Evolutionary conservation across 129 eudicot genomes (phyloP), one percentile per base, ranked within the genome.

Genomic region (Rutidosis leptorrhynchoides): DNA sequence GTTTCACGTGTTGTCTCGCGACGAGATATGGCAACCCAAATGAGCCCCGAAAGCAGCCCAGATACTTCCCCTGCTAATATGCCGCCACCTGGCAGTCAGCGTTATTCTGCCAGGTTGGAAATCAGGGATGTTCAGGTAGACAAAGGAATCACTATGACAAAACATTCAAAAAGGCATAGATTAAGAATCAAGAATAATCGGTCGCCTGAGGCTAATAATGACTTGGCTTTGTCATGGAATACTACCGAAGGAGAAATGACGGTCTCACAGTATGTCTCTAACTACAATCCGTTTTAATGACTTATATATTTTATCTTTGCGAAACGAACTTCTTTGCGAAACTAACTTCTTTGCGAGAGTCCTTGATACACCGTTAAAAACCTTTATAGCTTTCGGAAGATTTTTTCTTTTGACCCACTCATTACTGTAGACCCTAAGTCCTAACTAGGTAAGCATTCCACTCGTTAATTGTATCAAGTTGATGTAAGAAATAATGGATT

Each of bases 21-120:
- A 2, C 78, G 92, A 40, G 98, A 92, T 59, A 88, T 88, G 94
- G 96, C 98, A 28, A 92, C 98, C 24, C 96, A 92, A 56, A 92
- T 92, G 98, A 88, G 90, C 64, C 87, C 95, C 3, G 81, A 43
- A 15, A 76, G 85, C 48, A 84, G 88, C 69, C 74, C 78, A 10
- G 82, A 71, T 43, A 62, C 81, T 27, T 82, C 95, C 8, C 83
- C 87, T 56, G 63, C 58, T n/a, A 64, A 81, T 19, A 24, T 37
- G 12, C 74, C 69, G 21, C 68, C 80, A 20, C 66, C 21, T 25
- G 77, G 69, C 5, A 53, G 46, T 56, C 57, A 45, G 59, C 57
- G 30, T 52, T 58, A 66, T 63, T 82, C 86, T 61, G 69, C 79
- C 10, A 90, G 79, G 78, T 68, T 66, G 64, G 99, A 93, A 59